These are phyloP conservation scores for Leptographium wingfieldii DNA, from an alignment of 2,329 filamentous ascomycete species.

Conservation along the genomic window DNA sequence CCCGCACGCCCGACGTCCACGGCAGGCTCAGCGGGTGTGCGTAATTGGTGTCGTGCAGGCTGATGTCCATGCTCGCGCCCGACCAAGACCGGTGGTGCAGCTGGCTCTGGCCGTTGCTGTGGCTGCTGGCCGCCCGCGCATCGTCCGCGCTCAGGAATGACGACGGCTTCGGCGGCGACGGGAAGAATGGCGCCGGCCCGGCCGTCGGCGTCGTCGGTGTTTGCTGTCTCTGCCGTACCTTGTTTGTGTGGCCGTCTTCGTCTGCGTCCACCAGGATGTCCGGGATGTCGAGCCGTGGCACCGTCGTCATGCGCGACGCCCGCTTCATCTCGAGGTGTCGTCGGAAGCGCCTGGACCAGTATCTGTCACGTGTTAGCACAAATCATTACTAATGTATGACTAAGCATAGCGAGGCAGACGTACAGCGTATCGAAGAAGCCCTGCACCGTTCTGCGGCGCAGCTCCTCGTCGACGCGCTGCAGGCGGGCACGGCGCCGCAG, in stretches of 20 bases:
- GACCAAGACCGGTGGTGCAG: slow-evolving; percentile 27
- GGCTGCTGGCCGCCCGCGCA: slow-evolving; percentile 2
- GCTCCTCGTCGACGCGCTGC: slow-evolving; percentile 89
- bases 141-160: slow-evolving; percentile 25
- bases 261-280: slow-evolving; percentile 85
- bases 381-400: not conserved
- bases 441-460: slow-evolving; percentile 76
- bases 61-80: slow-evolving; percentile 28
- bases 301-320: slow-evolving; percentile 59
- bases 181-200: slow-evolving; percentile 2
- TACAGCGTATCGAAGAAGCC: slow-evolving; percentile 91
- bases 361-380: slow-evolving; percentile 27
- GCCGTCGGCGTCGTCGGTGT: not conserved
- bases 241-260: slow-evolving; percentile 23
- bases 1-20: slow-evolving; percentile 15
- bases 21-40: slow-evolving; percentile 43
- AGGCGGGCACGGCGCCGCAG: slow-evolving; percentile 77
- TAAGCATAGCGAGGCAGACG: slow-evolving; percentile 17
- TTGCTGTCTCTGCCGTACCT: not conserved
- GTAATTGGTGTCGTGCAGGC: slow-evolving; percentile 28
- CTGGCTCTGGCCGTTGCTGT: slow-evolving; percentile 10
- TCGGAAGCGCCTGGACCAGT: slow-evolving; percentile 76
- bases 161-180: slow-evolving; percentile 12
- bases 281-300: slow-evolving; percentile 73
- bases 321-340: slow-evolving; percentile 60